A percentile compares a stretch with the other conserved stretches of the same genome.
phyloP scores from a whole-genome alignment of 2,329 filamentous ascomycete species.

The Pseudogymnoascus sp. region DNA sequence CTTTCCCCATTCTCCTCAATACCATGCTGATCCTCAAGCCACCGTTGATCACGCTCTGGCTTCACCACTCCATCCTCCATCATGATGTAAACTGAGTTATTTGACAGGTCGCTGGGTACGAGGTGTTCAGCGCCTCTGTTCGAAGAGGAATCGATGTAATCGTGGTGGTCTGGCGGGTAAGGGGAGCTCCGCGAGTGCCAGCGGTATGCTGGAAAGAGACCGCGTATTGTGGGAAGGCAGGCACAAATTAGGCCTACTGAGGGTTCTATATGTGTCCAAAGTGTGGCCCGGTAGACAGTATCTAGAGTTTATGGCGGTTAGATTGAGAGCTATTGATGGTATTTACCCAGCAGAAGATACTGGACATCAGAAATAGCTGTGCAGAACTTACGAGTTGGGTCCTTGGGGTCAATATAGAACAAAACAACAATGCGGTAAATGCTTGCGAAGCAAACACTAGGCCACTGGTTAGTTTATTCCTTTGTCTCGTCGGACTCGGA shows the following conservation, averaged over 20 bases:
- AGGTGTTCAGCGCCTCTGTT: background rate
- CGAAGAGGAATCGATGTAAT: background rate
- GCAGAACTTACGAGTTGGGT: slow-evolving; percentile 16
- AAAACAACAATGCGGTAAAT: slow-evolving; percentile 18
- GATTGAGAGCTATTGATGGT: background rate
- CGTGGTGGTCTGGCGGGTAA: background rate
- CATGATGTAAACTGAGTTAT: background rate
- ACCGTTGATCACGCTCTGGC: background rate
- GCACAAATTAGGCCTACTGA: background rate
- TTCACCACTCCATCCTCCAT: background rate
- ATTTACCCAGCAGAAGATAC: background rate
- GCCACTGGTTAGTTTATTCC: background rate
- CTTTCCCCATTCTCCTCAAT: background rate
- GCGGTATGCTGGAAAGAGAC: background rate
- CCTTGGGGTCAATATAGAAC: slow-evolving; percentile 14
- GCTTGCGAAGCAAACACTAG: slow-evolving; percentile 16
- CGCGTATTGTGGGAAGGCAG: slow-evolving; percentile 2
- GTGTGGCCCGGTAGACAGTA: background rate
- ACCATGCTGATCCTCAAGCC: background rate
- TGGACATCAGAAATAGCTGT: background rate
- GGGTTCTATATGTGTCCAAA: slow-evolving; percentile 8
- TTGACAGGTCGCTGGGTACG: background rate
- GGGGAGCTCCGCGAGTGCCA: background rate
- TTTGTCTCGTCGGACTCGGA: background rate
- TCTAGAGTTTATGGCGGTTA: background rate